Evolutionary conservation across 78 protist species (phyloP).

Genomic region (Diacronema lutheri): DNA sequence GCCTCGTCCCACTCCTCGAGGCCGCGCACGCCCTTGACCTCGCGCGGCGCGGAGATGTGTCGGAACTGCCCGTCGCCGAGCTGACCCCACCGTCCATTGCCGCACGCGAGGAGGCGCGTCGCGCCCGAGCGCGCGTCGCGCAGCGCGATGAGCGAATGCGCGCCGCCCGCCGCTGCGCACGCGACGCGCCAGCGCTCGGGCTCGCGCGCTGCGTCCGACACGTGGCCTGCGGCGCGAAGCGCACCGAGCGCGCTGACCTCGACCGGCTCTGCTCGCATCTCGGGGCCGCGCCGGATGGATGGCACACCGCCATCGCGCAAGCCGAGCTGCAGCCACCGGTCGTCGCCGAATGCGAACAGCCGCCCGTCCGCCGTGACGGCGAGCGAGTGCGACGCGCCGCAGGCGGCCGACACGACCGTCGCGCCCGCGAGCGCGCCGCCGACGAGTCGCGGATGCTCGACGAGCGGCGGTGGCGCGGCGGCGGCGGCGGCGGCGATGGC

Average conservation of each 20-base stretch:
- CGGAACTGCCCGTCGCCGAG: neutral
- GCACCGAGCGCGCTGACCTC: too few relatives aligned
- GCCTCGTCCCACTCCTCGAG: neutral
- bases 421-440: too few relatives aligned
- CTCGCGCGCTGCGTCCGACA: too few relatives aligned
- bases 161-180: too few relatives aligned
- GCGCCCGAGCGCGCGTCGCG: too few relatives aligned
- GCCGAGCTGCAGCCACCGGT: constrained; percentile 5
- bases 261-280: too few relatives aligned
- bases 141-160: too few relatives aligned
- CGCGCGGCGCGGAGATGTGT: neutral
- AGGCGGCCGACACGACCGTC: neutral
- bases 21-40: neutral
- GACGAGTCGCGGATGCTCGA: neutral
- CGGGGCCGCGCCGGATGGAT: neutral
- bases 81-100: neutral
- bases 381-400: neutral
- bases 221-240: too few relatives aligned
- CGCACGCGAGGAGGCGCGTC: neutral
- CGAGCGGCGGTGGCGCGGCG: too few relatives aligned
- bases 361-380: neutral
- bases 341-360: neutral
- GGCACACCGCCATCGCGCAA: neutral
- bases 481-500: neutral
- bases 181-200: too few relatives aligned